These are phyloP conservation scores for Xerocomellus dryophilus DNA, from an alignment of 768 basidiomycete species.

Conservation along the genomic window DNA sequence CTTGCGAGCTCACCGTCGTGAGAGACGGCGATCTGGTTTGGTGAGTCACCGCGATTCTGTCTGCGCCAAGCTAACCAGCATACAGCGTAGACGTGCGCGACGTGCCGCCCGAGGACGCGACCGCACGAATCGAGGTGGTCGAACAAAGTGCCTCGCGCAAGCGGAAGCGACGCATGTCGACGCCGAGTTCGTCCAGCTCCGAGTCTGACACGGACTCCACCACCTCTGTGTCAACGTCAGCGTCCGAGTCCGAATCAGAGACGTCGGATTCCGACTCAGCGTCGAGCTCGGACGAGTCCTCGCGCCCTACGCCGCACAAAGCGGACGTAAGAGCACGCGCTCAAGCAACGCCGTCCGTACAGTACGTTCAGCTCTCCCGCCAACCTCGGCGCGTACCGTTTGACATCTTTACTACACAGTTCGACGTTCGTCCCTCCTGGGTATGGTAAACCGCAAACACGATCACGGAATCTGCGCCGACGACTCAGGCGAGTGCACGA, in stretches of 20 bases:
- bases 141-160: conserved; percentile 6
- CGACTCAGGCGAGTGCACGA: conserved; percentile 43
- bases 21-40: conserved; percentile 30
- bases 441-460: conserved; percentile 55
- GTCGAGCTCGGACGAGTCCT: conserved; percentile 13
- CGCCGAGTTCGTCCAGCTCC: conserved; percentile 15
- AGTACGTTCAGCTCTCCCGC: conserved; percentile 3
- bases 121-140: not conserved
- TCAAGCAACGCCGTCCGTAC: not conserved
- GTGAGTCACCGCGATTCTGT: conserved; percentile 6
- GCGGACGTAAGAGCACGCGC: conserved; percentile 10
- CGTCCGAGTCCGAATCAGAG: conserved; percentile 27
- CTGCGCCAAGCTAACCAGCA: not conserved
- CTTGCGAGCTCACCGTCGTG: conserved; percentile 23
- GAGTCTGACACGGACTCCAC: conserved; percentile 25
- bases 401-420: conserved; percentile 7
- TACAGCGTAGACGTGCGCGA: conserved; percentile 18
- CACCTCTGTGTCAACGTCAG: conserved; percentile 9
- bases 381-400: not conserved
- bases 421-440: conserved; percentile 49
- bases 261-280: conserved; percentile 16
- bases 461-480: conserved; percentile 55
- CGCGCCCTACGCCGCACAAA: not conserved
- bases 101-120: not conserved
- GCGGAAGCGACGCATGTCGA: conserved; percentile 26